Base-by-base conservation (phyloP, 768 basidiomycete genomes). In the Lepiota brunneoincarnata region DNA sequence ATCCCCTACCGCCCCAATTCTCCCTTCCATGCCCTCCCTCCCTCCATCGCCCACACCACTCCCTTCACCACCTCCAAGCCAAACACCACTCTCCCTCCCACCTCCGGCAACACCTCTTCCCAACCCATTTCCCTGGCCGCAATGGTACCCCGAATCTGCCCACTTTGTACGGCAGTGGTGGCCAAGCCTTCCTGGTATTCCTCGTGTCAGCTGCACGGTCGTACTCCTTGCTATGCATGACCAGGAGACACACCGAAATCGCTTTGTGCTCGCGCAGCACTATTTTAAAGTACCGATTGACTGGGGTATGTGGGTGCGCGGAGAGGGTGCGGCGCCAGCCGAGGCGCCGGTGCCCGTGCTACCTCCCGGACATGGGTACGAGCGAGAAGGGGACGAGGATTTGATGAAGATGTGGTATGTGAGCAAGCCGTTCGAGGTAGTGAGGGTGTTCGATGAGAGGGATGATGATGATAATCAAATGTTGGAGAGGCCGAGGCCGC, bases 151-250 rank as follows among this genome's bases (percentile, higher is more conserved):
- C 12, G 87, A 88, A 62, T 81, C 79, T 46, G 86, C 86, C 0
- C 87, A 89, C 67, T 89, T 89, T 56, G 86, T 89, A 4, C 80
- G 87, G 10, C 87, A 89, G 57, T 89, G 87, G 87, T 89, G 87
- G 87, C 87, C 87, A 1, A 82, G 79, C 2, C 67, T 89, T 2
- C 76, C 82, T 0, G 73, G 75, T 1, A 79, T 88, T 11, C 87
- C 84, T 1, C 75, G 81, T 21, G 76, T 87, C 7, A 87, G 86
- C 67, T 88, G 86, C 60, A 87, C 87, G 0, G 86, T 89, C 18
- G 78, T 88, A 18, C 74, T 89, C 1, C 77, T 88, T 3, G 81
- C 84, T 0, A 73, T 77, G 10, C 84, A 86, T 54, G 81, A 87
- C 58, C 77, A 73, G n/a, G 68, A 73, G 6, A 83, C 82, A 14